Conservation (phyloP, 495 filamentous ascomycete species). For the Rusavskia elegans region DNA sequence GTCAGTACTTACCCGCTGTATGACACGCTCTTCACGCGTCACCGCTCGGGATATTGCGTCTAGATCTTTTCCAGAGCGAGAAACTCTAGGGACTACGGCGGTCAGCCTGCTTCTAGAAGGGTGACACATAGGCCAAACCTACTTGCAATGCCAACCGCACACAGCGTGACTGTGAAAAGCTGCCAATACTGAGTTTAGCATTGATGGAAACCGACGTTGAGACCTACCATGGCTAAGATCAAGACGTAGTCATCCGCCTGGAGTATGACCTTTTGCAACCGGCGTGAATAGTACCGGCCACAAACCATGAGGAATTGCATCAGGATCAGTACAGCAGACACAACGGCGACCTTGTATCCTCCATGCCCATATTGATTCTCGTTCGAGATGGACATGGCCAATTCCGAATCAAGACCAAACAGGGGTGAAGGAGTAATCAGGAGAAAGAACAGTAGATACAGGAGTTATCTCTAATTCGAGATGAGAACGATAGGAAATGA, state of each 20-base stretch:
- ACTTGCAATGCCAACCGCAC: constrained; percentile 11
- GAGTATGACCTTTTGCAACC: constrained; percentile 10
- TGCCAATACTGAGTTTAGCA: background rate
- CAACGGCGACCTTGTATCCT: constrained; percentile 10
- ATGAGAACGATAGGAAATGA: no score
- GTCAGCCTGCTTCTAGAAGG: background rate
- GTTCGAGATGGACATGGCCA: background rate
- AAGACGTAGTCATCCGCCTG: constrained; percentile 20
- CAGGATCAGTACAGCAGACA: constrained; percentile 7
- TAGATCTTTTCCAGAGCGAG: background rate
- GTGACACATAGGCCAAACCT: background rate
- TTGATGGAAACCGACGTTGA: background rate
- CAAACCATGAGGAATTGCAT: constrained; percentile 15
- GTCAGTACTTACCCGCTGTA: background rate
- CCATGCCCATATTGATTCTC: constrained; percentile 6
- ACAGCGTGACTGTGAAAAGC: constrained; percentile 7
- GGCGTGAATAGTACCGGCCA: constrained; percentile 19
- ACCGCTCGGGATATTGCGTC: background rate
- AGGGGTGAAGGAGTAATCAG: no score
- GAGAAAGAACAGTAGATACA: no score
- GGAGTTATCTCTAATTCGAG: no score
- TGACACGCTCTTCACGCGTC: background rate
- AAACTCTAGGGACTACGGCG: constrained; percentile 4
- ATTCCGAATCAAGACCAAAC: background rate
- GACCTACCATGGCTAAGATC: constrained; percentile 13